Conservation (phyloP, 2,329 filamentous ascomycete genomes). For the Ceratocystiopsis minuta region DNA sequence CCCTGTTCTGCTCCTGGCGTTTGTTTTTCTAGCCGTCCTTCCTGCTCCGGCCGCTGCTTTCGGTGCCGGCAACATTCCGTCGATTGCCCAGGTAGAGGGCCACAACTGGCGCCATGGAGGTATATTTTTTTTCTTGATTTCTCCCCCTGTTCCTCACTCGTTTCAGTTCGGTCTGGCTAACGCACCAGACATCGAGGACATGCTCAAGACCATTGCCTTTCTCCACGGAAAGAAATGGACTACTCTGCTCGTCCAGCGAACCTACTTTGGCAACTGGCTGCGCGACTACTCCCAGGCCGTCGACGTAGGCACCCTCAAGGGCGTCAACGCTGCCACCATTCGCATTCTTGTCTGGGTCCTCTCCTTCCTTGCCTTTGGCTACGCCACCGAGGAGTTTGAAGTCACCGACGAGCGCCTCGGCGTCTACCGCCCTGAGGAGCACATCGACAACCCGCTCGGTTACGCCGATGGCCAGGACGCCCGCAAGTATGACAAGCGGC, state of each 20-base stretch:
- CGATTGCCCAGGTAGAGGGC: conserved; percentile 44
- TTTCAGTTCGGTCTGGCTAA: too few species aligned
- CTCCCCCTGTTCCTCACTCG: too few species aligned
- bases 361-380: conserved; percentile 66
- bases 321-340: conserved; percentile 60
- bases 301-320: conserved; percentile 64
- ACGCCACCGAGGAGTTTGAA: conserved; percentile 73
- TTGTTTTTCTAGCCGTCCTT: conserved; percentile 36
- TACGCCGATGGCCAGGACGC: conserved; percentile 82
- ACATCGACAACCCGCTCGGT: conserved; percentile 62
- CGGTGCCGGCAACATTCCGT: conserved; percentile 55
- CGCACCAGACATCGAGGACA: conserved; percentile 54
- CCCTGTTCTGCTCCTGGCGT: conserved; percentile 29
- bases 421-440: conserved; percentile 60
- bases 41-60: conserved; percentile 42
- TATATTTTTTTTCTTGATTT: conserved; percentile 12
- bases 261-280: conserved; percentile 78
- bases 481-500: conserved; percentile 58
- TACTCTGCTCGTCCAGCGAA: conserved; percentile 56
- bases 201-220: conserved; percentile 60
- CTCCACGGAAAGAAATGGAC: conserved; percentile 75
- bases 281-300: conserved; percentile 73
- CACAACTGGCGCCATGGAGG: conserved; percentile 54
- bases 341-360: conserved; percentile 64
- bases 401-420: conserved; percentile 66